Evolutionary conservation across 805 yeast genomes (phyloP).

Genomic region (Candida andamanensis): DNA sequence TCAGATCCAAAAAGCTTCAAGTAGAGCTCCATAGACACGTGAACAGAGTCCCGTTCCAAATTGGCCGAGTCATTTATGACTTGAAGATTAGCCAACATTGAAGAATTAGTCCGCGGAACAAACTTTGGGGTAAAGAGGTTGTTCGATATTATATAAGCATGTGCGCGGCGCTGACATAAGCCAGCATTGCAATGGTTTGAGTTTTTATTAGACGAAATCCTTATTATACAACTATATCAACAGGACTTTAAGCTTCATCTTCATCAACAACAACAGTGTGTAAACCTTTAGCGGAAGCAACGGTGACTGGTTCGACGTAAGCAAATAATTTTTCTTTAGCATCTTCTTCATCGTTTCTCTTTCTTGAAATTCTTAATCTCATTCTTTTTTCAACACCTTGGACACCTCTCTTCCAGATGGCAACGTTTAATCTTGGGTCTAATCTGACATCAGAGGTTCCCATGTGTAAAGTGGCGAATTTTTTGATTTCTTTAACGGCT

Average conservation of each 20-base stretch:
- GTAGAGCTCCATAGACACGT: slow-evolving; percentile 31
- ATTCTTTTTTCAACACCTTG: slow-evolving; percentile 98
- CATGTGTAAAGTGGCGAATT: slow-evolving; percentile 97
- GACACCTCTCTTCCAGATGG: slow-evolving; percentile 99
- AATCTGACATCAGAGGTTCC: slow-evolving; percentile 98
- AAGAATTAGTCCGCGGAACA: no score
- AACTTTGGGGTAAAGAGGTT: no score
- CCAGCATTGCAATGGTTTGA: not conserved
- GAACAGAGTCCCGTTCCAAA: slow-evolving; percentile 21
- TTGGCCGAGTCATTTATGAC: slow-evolving; percentile 27
- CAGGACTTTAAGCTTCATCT: slow-evolving; percentile 48
- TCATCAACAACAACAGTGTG: slow-evolving; percentile 88
- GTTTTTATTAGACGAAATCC: slow-evolving; percentile 8
- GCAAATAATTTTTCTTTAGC: slow-evolving; percentile 97
- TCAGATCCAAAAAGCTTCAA: slow-evolving; percentile 25
- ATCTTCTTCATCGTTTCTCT: slow-evolving; percentile 99
- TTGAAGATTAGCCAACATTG: slow-evolving; percentile 25
- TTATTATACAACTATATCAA: slow-evolving; percentile 15
- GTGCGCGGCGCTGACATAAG: not conserved
- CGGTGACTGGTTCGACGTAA: slow-evolving; percentile 94
- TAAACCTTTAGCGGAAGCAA: slow-evolving; percentile 94
- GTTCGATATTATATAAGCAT: no score
- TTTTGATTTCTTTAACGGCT: slow-evolving; percentile 99
- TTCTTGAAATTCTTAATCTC: slow-evolving; percentile 98
- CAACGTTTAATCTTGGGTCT: slow-evolving; percentile 98